These are phyloP conservation scores for Cylindrotheca fusiformis DNA, from an alignment of 108 stramenopile genomes.

Conservation along the genomic window DNA sequence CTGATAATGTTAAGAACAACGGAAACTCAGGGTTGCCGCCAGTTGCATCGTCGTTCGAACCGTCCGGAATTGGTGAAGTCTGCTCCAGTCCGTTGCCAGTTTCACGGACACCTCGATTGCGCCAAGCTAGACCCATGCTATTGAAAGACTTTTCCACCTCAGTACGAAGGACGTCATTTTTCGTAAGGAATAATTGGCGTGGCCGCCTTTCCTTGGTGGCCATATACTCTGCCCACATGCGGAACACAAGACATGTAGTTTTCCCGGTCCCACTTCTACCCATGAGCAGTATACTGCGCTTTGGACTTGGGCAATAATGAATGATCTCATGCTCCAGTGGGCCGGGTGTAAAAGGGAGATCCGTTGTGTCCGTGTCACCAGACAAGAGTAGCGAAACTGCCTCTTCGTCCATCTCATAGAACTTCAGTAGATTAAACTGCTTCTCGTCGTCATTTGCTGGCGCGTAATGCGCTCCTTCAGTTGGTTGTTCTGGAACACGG, in stretches of 20 bases:
- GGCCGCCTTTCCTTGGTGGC: slow-evolving; percentile 15
- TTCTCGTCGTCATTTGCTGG: slow-evolving; percentile 39
- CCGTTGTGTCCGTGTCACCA: slow-evolving; percentile 26
- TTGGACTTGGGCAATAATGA: slow-evolving; percentile 29
- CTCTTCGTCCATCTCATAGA: slow-evolving; percentile 38
- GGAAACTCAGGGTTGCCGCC: slow-evolving; percentile 4
- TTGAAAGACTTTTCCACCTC: slow-evolving; percentile 47
- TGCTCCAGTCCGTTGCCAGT: neutral
- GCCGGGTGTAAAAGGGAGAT: slow-evolving; percentile 49
- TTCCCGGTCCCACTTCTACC: slow-evolving; percentile 40
- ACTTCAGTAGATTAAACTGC: slow-evolving; percentile 48
- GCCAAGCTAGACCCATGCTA: slow-evolving; percentile 47
- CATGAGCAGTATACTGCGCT: slow-evolving; percentile 34
- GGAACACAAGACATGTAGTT: slow-evolving; percentile 47
- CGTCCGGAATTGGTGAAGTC: neutral
- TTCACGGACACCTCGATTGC: slow-evolving; percentile 5
- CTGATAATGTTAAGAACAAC: slow-evolving; percentile 37
- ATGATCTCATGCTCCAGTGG: slow-evolving; percentile 51
- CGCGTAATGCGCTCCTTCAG: slow-evolving; percentile 21
- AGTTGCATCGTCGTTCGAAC: neutral
- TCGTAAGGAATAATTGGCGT: slow-evolving; percentile 45
- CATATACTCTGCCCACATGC: slow-evolving; percentile 40
- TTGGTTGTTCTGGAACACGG: neutral
- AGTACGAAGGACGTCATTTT: slow-evolving; percentile 34
- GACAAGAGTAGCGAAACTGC: slow-evolving; percentile 31